These are phyloP conservation scores for Cladophialophora carrionii DNA, from an alignment of 2,329 filamentous ascomycete genomes.

Conservation along the genomic window DNA sequence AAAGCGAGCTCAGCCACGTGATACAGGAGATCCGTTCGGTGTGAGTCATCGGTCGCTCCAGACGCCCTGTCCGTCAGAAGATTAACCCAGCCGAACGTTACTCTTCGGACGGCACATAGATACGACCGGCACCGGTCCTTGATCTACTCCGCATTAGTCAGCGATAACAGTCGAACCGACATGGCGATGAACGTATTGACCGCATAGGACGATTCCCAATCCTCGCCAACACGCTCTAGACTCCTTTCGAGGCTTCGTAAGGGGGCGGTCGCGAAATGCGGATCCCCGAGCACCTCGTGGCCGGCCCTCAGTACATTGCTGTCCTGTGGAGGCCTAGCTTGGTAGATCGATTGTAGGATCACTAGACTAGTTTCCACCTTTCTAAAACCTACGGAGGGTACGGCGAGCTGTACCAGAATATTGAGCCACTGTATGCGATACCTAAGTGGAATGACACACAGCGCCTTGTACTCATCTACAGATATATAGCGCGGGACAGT, in stretches of 20 bases:
- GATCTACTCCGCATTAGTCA: constrained; percentile 40
- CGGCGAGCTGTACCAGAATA: constrained; percentile 56
- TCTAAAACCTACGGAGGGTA: constrained; percentile 56
- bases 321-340: not conserved
- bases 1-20: constrained; percentile 49
- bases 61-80: constrained; percentile 42
- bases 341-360: constrained; percentile 49
- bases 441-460: constrained; percentile 56
- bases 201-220: constrained; percentile 11
- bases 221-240: constrained; percentile 1
- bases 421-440: constrained; percentile 60
- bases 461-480: constrained; percentile 58
- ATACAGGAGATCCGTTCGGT: constrained; percentile 42
- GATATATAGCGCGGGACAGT: constrained; percentile 56
- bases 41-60: constrained; percentile 37
- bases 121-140: constrained; percentile 20
- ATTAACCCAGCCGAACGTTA: constrained; percentile 49
- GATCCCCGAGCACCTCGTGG: not conserved
- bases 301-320: not conserved
- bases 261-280: not conserved
- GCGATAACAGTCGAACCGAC: constrained; percentile 49
- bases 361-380: constrained; percentile 54
- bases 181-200: constrained; percentile 48
- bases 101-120: constrained; percentile 27
- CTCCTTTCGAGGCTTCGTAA: not conserved